These are phyloP conservation scores for Fusarium newnesense DNA, from an alignment of 2,329 filamentous ascomycete species.

Conservation along the genomic window DNA sequence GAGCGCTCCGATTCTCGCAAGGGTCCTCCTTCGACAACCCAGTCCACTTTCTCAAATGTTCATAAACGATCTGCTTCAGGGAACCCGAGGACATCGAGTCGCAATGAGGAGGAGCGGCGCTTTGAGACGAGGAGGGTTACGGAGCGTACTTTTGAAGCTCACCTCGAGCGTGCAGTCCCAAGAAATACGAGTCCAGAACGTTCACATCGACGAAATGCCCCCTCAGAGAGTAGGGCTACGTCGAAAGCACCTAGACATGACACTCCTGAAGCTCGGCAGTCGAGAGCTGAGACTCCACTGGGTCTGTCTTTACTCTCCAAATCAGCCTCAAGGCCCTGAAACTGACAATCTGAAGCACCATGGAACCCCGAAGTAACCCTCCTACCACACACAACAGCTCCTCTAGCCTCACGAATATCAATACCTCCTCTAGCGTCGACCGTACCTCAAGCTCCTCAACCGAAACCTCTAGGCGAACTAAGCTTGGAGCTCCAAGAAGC, in stretches of 20 bases:
- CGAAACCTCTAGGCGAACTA: constrained; percentile 76
- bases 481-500: constrained; percentile 85
- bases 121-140: constrained; percentile 65
- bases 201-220: constrained; percentile 56
- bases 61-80: constrained; percentile 69
- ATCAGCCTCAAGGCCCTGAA: background rate
- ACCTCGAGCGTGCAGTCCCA: constrained; percentile 68
- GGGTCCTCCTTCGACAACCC: constrained; percentile 50
- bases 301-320: constrained; percentile 51
- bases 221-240: constrained; percentile 50
- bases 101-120: constrained; percentile 54
- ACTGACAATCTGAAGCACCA: constrained; percentile 51
- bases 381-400: constrained; percentile 73
- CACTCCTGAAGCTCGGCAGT: constrained; percentile 55
- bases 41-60: constrained; percentile 50
- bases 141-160: constrained; percentile 67
- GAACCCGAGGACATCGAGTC: constrained; percentile 62
- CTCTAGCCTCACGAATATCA: constrained; percentile 73
- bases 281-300: constrained; percentile 59
- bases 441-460: constrained; percentile 76
- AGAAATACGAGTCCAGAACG: constrained; percentile 69
- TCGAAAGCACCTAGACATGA: constrained; percentile 55
- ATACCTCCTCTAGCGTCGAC: constrained; percentile 79
- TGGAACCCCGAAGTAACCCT: constrained; percentile 88
- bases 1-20: constrained; percentile 52